Evolutionary conservation across 2,329 filamentous ascomycete genomes (phyloP), one percentile per base, ranked within the genome.

Genomic region (Zymoseptoria pseudotritici): DNA sequence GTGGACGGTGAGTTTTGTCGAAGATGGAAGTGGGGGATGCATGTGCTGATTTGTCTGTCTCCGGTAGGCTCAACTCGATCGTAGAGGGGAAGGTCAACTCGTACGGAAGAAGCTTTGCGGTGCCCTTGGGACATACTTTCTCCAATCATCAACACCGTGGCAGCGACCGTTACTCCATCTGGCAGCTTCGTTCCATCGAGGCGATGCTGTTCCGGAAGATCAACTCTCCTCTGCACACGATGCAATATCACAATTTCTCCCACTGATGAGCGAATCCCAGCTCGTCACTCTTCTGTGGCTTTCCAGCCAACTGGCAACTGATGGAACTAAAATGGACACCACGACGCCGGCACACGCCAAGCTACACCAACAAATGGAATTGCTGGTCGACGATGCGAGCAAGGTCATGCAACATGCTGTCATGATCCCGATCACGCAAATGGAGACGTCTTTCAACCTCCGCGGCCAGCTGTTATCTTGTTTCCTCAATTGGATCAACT

Each of bases 31-130:
- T 42, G 31, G 53, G 24, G 46, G 21, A 24, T 21, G 26, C 13
- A 17, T 9, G n/a, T 49, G 52, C 59, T 60, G 50, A 60, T 49
- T 19, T 29, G 5, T 21, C 17, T 24, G 22, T 24, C 4, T n/a
- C n/a, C n/a, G n/a, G n/a, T 50, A 68, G 66, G 65, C 63, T 9
- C 61, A 61, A 51, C 82, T 83, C 9, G 71, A 86, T 10, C 72
- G 74, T 10, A 77, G 80, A 55, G 79, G 78, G 1, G 80, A 80
- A 4, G 81, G 82, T 2, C 76, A 80, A 3, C 78, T 91, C 57
- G 87, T 91, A 6, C 79, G 84, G 20, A 84, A 85, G 66, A 94
- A 94, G 74, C 79, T 93, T 22, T 89, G 87, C 65, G 87, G 88
- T n/a, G 88, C 88, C 6, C 76, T 93, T 6, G 86, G 88, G 17